Evolutionary conservation across 2,329 filamentous ascomycete genomes (phyloP), one percentile per base, ranked within the genome.

Genomic region (Coniochaeta ligniaria): DNA sequence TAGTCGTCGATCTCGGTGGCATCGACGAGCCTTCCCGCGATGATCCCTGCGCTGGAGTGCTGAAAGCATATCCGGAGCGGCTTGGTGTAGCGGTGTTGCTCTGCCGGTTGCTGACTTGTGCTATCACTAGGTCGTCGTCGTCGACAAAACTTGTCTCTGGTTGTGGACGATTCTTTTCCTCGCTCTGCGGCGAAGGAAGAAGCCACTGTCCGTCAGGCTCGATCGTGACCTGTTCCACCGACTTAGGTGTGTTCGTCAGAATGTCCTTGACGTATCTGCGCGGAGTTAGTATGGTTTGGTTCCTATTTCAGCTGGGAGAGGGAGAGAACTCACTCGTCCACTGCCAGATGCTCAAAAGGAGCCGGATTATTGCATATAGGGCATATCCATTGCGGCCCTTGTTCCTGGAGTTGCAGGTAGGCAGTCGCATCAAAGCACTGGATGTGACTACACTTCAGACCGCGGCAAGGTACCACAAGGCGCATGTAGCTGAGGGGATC

Each of bases 321-420:
- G 2, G 2, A 2, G 9, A 20, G 12, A 52, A 76, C 86, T 75
- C 80, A 95, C 85, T 95, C 90, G 67, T 99, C 95, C 33, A 98
- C 86, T 12, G 91, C 92, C 26, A 99, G 77, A 56, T 84, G 87
- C 58, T 94, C 89, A 72, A 91, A 99, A 0, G 87, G 85, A 1
- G 92, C 88, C 0, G 84, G 76, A 69, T 93, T 96, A 74, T 89
- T 94, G 78, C 95, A 99, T 24, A 97, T 88, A 0, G 95, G 95
- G 69, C 95, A 99, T n/a, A 87, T 81, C 95, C 95, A 99, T 20
- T 95, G 96, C 0, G 95, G 95, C 0, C 92, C 94, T 77, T 99
- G 95, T 72, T 98, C 92, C 72, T 98, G 94, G 31, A 99, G 77
- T 68, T 96, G 91, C 22, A 99, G 81, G 71, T 97, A 99, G 1